Evolutionary conservation across 2,329 filamentous ascomycete species (phyloP), one percentile per base, ranked within the genome.

Genomic region (Tolypocladium amazonense): DNA sequence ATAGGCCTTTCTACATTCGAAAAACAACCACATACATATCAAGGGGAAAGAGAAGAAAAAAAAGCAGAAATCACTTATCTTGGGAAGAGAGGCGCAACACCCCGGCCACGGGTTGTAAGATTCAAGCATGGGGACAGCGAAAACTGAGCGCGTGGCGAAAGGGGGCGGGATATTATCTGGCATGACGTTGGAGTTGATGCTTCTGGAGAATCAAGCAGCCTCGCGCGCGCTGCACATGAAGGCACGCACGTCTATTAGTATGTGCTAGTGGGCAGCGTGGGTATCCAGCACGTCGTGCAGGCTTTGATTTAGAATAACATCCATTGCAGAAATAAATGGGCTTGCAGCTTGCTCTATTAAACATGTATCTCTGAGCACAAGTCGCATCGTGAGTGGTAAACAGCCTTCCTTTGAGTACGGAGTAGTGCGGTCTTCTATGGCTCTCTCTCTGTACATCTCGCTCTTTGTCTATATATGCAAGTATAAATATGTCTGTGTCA

Each of bases 71-170:
- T 56, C 56, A 62, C 54, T 59, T 58, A 61, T 60, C 56, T 60
- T 11, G 37, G 55, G 56, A 50, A 57, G 54, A 62, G 57, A 50
- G 61, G 59, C 61, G 63, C 59, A 61, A 62, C 56, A 62, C 60
- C 61, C 58, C 55, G 61, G 54, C 30, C 18, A 23, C 50, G 50
- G 50, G 23, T 18, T 37, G 30, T 59, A 58, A 30, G 59, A 59
- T 50, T 59, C 47, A 45, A 52, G 56, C 63, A 62, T 59, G 59
- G 62, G 60, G 57, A 62, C 58, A 58, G 64, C 62, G 60, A 68
- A 52, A 62, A 39, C 58, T 62, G 57, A 56, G 60, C 61, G 59
- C 62, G 64, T 62, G 63, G 63, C 62, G 65, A 63, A 65, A 33
- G 39, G 39, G 20, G 47, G 38, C 39, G 52, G 53, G 15, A 23